Evolutionary conservation across 169 alveolate genomes (phyloP).

Genomic region (Besnoitia besnoiti): DNA sequence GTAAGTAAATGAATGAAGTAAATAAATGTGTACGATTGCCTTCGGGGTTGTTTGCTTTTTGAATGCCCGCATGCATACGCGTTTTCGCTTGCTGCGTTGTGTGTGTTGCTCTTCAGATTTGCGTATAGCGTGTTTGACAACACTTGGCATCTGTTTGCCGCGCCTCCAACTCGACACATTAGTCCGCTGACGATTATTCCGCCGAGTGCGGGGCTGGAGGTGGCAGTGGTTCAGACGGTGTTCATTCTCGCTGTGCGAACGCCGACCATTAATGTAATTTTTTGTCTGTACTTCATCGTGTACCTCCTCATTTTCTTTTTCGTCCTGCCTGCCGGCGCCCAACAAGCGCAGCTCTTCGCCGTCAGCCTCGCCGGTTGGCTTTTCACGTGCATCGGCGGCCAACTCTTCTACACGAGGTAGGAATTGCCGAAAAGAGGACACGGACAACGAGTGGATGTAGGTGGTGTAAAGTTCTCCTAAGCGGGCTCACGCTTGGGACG

Average conservation of each 20-base stretch:
- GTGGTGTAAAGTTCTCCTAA: too few relatives aligned
- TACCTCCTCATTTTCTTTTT: constrained; percentile 15
- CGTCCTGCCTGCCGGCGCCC: constrained; percentile 27
- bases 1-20: too few relatives aligned
- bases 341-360: constrained; percentile 2
- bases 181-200: constrained; percentile 34
- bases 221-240: background rate
- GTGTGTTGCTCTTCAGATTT: background rate
- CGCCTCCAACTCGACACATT: background rate
- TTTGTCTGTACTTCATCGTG: background rate
- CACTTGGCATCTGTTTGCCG: constrained; percentile 20
- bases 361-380: constrained; percentile 28
- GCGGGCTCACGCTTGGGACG: too few relatives aligned
- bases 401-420: constrained; percentile 39
- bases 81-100: background rate
- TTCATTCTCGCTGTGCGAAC: background rate
- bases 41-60: too few relatives aligned
- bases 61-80: too few relatives aligned
- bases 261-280: background rate
- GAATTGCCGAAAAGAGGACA: background rate
- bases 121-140: constrained; percentile 28
- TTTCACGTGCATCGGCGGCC: constrained; percentile 24
- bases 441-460: background rate
- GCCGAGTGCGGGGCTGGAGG: constrained; percentile 13
- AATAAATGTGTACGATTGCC: too few relatives aligned